A percentile compares a stretch with the other conserved stretches of the same genome.
phyloP scores from a whole-genome alignment of 2,329 filamentous ascomycete species.

The Colletotrichum endophyticum region DNA sequence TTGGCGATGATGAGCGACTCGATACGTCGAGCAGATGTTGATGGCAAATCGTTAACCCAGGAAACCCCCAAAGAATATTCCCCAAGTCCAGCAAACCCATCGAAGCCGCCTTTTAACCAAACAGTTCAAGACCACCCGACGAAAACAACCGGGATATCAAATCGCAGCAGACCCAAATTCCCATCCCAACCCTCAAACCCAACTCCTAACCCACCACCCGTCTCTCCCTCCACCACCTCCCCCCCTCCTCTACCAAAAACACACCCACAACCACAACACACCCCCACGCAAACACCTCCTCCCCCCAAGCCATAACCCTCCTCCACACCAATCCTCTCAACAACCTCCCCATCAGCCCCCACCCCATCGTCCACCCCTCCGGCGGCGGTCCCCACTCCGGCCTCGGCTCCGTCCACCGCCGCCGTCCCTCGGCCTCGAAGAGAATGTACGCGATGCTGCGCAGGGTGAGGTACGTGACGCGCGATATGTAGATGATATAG shows the following conservation, averaged over 20 bases:
- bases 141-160: accelerated
- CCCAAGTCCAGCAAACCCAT: too few relatives aligned
- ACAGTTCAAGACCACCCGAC: too few relatives aligned
- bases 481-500: neutral
- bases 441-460: neutral
- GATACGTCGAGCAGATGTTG: too few relatives aligned
- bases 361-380: neutral
- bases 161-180: too few relatives aligned
- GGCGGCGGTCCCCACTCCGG: neutral
- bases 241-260: neutral
- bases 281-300: neutral
- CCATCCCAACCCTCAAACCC: too few relatives aligned
- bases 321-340: neutral
- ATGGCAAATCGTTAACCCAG: accelerated
- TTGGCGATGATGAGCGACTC: accelerated
- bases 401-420: neutral
- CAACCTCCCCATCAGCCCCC: neutral
- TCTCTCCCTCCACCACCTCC: neutral
- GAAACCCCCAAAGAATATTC: too few relatives aligned
- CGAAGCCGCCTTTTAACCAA: too few relatives aligned
- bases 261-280: neutral
- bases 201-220: neutral
- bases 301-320: neutral
- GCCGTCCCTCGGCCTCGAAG: neutral
- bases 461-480: neutral